These are phyloP conservation scores for Leucogyrophana mollusca DNA, from an alignment of 768 basidiomycete genomes.

Conservation along the genomic window DNA sequence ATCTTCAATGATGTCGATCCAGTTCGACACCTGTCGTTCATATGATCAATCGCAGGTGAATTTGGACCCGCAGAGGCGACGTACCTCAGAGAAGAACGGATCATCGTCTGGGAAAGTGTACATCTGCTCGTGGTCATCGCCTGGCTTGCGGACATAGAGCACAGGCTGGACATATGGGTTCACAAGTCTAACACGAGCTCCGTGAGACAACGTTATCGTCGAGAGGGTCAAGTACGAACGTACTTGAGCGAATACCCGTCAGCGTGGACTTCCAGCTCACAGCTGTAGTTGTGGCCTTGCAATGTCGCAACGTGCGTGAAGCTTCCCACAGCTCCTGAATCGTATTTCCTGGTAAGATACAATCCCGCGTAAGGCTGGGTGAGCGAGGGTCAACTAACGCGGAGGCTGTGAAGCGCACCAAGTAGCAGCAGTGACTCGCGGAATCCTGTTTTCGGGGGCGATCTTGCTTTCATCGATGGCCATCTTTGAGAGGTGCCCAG, in stretches of 20 bases:
- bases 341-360: slow-evolving; percentile 74
- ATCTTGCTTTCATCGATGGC: slow-evolving; percentile 83
- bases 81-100: slow-evolving; percentile 88
- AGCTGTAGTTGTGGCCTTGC: slow-evolving; percentile 91
- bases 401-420: slow-evolving; percentile 54
- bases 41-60: neutral
- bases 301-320: slow-evolving; percentile 90
- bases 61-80: slow-evolving; percentile 4
- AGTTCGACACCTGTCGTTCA: slow-evolving; percentile 59
- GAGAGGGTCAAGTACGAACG: slow-evolving; percentile 13
- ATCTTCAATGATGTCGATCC: slow-evolving; percentile 87
- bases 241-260: slow-evolving; percentile 90
- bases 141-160: slow-evolving; percentile 82
- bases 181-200: slow-evolving; percentile 55
- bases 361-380: slow-evolving; percentile 12
- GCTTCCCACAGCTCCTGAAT: slow-evolving; percentile 89
- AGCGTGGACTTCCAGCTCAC: slow-evolving; percentile 90
- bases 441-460: slow-evolving; percentile 84
- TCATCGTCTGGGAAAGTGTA: slow-evolving; percentile 79
- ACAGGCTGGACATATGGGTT: slow-evolving; percentile 94
- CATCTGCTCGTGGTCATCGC: slow-evolving; percentile 72
- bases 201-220: slow-evolving; percentile 9
- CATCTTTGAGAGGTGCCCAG: slow-evolving; percentile 81
- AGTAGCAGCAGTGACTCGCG: slow-evolving; percentile 88
- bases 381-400: slow-evolving; percentile 9